Percentiles rank a stretch among this genome's conserved stretches.
Evolutionary conservation across 768 basidiomycete genomes (phyloP).

Genomic region (Mycena floridula): DNA sequence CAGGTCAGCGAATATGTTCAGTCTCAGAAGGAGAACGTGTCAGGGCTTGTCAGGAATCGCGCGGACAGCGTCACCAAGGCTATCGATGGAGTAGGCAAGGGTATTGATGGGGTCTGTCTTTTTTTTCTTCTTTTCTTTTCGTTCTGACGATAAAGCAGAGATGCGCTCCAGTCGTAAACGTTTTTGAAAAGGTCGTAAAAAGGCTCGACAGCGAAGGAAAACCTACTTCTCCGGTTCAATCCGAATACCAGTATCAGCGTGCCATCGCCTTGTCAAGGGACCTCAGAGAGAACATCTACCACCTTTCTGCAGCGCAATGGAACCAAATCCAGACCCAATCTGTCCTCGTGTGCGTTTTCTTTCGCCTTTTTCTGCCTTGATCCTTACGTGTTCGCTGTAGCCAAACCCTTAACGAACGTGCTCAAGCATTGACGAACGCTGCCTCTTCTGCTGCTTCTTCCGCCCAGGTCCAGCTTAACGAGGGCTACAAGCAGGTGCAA

Average conservation of each 20-base stretch:
- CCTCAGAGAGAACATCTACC: slow-evolving; percentile 55
- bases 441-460: too few relatives aligned
- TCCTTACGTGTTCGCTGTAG: too few relatives aligned
- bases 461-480: too few relatives aligned
- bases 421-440: too few relatives aligned
- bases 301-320: slow-evolving; percentile 65
- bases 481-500: too few relatives aligned
- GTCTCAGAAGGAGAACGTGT: slow-evolving; percentile 47
- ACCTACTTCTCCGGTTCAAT: slow-evolving; percentile 40
- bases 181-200: slow-evolving; percentile 52
- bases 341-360: slow-evolving; percentile 47
- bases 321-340: slow-evolving; percentile 65
- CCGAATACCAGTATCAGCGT: slow-evolving; percentile 76
- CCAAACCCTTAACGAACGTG: too few relatives aligned
- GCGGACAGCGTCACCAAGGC: slow-evolving; percentile 46
- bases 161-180: slow-evolving; percentile 72
- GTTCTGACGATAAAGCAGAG: slow-evolving; percentile 30
- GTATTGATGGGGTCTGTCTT: slow-evolving; percentile 63
- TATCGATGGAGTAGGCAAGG: slow-evolving; percentile 62
- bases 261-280: slow-evolving; percentile 59
- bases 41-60: slow-evolving; percentile 32
- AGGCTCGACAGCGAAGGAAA: slow-evolving; percentile 44
- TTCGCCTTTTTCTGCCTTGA: too few relatives aligned
- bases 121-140: slow-evolving; percentile 11
- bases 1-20: slow-evolving; percentile 60